These are phyloP conservation scores for Alternaria novae-zelandiae DNA, from an alignment of 2,329 filamentous ascomycete species.

Conservation along the genomic window DNA sequence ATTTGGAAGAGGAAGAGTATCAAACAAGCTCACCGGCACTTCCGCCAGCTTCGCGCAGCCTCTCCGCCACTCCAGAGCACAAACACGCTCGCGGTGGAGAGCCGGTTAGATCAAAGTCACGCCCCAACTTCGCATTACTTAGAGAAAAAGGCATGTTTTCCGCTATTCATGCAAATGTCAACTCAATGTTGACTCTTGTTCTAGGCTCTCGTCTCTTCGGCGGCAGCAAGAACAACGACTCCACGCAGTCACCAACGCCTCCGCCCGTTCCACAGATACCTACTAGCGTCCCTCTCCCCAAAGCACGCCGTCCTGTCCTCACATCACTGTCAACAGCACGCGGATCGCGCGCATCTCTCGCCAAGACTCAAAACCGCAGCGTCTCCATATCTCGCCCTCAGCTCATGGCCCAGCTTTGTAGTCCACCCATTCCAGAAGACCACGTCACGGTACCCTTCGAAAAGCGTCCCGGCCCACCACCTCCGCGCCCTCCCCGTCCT, in stretches of 20 bases:
- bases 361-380: not conserved
- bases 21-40: not conserved
- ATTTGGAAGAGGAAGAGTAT: not conserved
- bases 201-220: slow-evolving; percentile 26
- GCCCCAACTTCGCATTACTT: not conserved
- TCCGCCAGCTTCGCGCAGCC: not conserved
- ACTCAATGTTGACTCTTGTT: not conserved
- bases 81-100: not conserved
- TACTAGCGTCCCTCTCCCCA: not conserved
- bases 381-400: slow-evolving; percentile 23
- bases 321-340: slow-evolving; percentile 1
- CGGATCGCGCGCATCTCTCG: slow-evolving; percentile 4
- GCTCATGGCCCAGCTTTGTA: slow-evolving; percentile 7
- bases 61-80: not conserved
- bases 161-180: not conserved
- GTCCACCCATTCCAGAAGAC: slow-evolving; percentile 1
- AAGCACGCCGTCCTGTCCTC: slow-evolving; percentile 2
- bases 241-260: slow-evolving; percentile 13
- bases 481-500: slow-evolving; percentile 22
- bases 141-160: not conserved
- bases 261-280: slow-evolving; percentile 25
- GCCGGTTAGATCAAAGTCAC: slow-evolving; percentile 5
- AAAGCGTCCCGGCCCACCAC: slow-evolving; percentile 18
- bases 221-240: not conserved
- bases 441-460: slow-evolving; percentile 14